Evolutionary conservation across 2,329 filamentous ascomycete species (phyloP).

Genomic region (Ophioceras dolichostomum): DNA sequence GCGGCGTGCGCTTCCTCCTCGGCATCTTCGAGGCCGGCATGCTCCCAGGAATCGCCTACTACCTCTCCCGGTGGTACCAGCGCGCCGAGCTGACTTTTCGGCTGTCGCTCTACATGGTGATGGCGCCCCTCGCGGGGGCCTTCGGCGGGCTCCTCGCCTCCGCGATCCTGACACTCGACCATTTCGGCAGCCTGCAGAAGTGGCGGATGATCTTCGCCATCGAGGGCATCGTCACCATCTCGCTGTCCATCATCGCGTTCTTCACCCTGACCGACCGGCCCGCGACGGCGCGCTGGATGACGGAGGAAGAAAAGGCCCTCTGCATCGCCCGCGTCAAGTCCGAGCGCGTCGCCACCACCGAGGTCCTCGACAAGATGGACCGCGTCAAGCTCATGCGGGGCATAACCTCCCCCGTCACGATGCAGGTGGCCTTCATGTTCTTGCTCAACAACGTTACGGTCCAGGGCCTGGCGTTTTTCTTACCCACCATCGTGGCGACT

Average conservation of each 20-base stretch:
- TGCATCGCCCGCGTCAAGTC: constrained; percentile 39
- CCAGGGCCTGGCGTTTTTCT: constrained; percentile 42
- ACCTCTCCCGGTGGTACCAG: constrained; percentile 57
- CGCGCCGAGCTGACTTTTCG: constrained; percentile 47
- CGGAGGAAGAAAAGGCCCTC: constrained; percentile 42
- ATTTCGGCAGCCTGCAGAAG: constrained; percentile 29
- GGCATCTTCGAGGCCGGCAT: constrained; percentile 63
- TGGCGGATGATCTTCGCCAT: constrained; percentile 57
- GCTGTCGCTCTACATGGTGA: constrained; percentile 48
- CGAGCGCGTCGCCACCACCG: constrained; percentile 32
- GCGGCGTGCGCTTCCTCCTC: constrained; percentile 54
- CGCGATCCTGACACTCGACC: constrained; percentile 34
- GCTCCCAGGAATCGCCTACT: constrained; percentile 64
- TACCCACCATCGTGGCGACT: constrained; percentile 48
- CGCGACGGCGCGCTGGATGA: constrained; percentile 39
- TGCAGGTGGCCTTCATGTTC: neutral
- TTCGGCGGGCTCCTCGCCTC: constrained; percentile 7
- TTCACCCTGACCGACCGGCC: constrained; percentile 41
- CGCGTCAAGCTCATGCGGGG: constrained; percentile 37
- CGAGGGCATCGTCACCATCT: constrained; percentile 48
- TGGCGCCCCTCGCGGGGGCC: constrained; percentile 27
- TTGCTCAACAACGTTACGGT: constrained; percentile 19
- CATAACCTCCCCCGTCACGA: constrained; percentile 15
- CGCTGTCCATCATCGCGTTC: constrained; percentile 40
- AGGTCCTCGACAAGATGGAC: constrained; percentile 32